phyloP scores from a whole-genome alignment of 495 filamentous ascomycete genomes.

The Podospora australis region DNA sequence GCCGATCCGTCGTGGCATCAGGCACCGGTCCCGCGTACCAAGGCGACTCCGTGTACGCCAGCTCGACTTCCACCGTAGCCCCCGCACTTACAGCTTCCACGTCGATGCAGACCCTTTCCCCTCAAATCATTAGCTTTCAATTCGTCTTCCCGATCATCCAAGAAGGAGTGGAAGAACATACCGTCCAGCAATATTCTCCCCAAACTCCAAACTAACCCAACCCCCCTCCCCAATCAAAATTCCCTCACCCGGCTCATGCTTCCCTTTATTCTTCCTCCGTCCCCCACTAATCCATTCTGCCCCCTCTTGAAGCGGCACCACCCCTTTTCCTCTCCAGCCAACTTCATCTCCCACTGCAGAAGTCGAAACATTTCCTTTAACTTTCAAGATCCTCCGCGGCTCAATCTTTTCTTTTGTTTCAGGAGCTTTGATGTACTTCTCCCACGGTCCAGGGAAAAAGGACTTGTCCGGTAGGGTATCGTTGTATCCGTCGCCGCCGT shows the following conservation, averaged over 20 bases:
- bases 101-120: slow-evolving; percentile 19
- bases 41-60: slow-evolving; percentile 33
- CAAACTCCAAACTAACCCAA: slow-evolving; percentile 32
- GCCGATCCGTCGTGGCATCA: slow-evolving; percentile 28
- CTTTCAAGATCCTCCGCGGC: slow-evolving; percentile 17
- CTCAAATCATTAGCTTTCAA: no score
- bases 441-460: slow-evolving; percentile 32
- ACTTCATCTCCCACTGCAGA: no score
- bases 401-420: slow-evolving; percentile 25
- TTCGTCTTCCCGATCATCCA: no score
- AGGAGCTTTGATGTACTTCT: slow-evolving; percentile 29
- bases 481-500: no score
- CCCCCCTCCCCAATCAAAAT: slow-evolving; percentile 27
- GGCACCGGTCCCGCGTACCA: slow-evolving; percentile 25
- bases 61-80: slow-evolving; percentile 19
- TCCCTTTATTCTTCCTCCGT: no score
- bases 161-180: slow-evolving; percentile 13
- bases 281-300: slow-evolving; percentile 13
- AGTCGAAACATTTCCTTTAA: slow-evolving; percentile 21
- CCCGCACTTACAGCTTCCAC: slow-evolving; percentile 16
- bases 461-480: slow-evolving; percentile 21
- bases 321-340: no score
- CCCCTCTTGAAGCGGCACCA: neutral
- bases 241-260: no score
- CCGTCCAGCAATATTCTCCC: slow-evolving; percentile 34